Base-by-base conservation (phyloP, 2,329 filamentous ascomycete genomes). In the Aspergillus unguis region DNA sequence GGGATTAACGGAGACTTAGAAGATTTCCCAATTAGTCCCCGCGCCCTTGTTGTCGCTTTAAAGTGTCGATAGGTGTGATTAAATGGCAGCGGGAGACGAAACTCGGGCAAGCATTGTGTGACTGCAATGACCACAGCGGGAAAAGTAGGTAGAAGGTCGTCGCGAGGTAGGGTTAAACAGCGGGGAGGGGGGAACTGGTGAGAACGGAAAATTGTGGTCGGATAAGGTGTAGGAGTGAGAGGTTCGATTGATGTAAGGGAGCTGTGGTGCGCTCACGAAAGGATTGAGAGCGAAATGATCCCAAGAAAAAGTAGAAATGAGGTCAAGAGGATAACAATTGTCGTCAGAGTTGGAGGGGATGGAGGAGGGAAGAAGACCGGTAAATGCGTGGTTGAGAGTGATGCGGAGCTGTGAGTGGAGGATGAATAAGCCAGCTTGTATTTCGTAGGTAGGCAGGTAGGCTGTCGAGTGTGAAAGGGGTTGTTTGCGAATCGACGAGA, bases 181-280 rank as follows among this genome's bases (percentile, higher is more conserved):
- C 25, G 31, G 35, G 17, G 46, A 38, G 41, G 37, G 27, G 42
- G 50, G 23, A 42, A 36, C 25, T 49, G 35, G 26, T 40, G 28
- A 8, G 40, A 40, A 17, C 40, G 38, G 45, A 28, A 43, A 38
- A 44, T 41, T 27, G 41, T 28, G 45, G 51, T 49, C 45, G 45
- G 45, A 35, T 32, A 44, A 37, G 17, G 44, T 33, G 45, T 33
- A 45, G 28, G 10, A 10, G 23, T 27, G 41, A 26, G 41, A 44
- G n/a, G 41, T 11, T 17, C 32, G 27, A 17, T 7, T 32, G 41
- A 44, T 28, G 7, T 28, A 23, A 43, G 40, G 26, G 26, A 23
- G 40, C 25, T 38, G n/a, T 17, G 7, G 27, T 31, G 40, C 40
- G 11, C 41, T 11, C n/a, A 17, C 8, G 7, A 10, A 29, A 26